Evolutionary conservation across 192 early-diverging fungal species (phyloP).

Genomic region (Jimgerdemannia lactiflua): DNA sequence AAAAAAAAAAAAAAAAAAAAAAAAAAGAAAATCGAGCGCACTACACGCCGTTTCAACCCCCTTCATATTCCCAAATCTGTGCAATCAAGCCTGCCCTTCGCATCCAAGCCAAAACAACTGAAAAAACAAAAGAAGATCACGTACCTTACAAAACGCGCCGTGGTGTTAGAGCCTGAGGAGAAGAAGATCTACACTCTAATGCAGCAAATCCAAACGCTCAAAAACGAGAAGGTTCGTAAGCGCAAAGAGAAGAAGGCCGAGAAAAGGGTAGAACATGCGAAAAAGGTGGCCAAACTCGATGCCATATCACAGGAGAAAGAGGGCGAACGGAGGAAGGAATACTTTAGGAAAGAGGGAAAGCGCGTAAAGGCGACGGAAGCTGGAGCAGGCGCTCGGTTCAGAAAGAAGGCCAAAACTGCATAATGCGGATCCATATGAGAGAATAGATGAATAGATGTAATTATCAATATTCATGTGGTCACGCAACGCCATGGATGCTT

Average conservation of each 20-base stretch:
- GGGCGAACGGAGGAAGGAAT: slow-evolving; percentile 63
- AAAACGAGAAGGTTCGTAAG: slow-evolving; percentile 84
- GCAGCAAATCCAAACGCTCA: slow-evolving; percentile 82
- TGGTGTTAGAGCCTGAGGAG: slow-evolving; percentile 90
- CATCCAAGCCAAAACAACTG: slow-evolving; percentile 78
- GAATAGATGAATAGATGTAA: too few relatives aligned
- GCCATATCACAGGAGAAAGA: slow-evolving; percentile 44
- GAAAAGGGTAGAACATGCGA: slow-evolving; percentile 44
- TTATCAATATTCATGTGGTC: too few relatives aligned
- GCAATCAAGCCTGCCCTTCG: slow-evolving; percentile 84
- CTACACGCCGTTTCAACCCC: slow-evolving; percentile 75
- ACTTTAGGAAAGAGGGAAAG: slow-evolving; percentile 64
- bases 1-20: too few relatives aligned
- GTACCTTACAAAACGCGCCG: slow-evolving; percentile 64
- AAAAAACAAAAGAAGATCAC: slow-evolving; percentile 47
- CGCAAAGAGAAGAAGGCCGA: slow-evolving; percentile 60
- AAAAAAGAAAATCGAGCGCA: slow-evolving; percentile 63
- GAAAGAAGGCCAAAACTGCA: slow-evolving; percentile 9
- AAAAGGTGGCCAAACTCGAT: slow-evolving; percentile 54
- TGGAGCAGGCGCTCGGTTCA: slow-evolving; percentile 3
- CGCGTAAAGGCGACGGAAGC: slow-evolving; percentile 10
- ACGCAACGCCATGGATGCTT: too few relatives aligned
- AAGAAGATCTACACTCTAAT: slow-evolving; percentile 82
- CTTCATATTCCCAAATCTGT: slow-evolving; percentile 80
- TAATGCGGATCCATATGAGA: not conserved